Base-by-base conservation (phyloP, 2,329 filamentous ascomycete genomes). In the Ophiostoma himal-ulmi region DNA sequence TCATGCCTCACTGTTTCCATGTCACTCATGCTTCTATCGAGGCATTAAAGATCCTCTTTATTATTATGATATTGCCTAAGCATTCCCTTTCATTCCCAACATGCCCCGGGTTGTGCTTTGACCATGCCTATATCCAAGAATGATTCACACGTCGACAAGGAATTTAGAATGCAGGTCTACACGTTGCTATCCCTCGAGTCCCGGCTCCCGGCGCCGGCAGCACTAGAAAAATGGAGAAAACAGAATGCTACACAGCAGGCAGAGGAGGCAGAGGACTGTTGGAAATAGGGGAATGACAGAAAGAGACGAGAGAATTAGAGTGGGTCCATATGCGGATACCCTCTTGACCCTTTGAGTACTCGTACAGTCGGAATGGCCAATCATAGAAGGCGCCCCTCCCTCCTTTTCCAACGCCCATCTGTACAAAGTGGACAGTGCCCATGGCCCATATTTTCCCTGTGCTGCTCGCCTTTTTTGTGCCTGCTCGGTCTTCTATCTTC, bases 351-450 rank as follows among this genome's bases (percentile, higher is more conserved):
- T 30, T 39, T 20, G 36, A 41, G 62, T 1, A n/a, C 39, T 39
- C n/a, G 67, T 65, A 62, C 70, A 22, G 44, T 48, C 5, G 4
- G 17, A 30, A 52, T 20, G 5, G 67, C 70, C 70, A 71, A 71
- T 71, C 69, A 71, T 20, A 14, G 1, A 17, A 14, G 7, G 11
- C 20, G 30, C 41, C 60, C 68, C 60, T 68, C 71, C 57, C 37
- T 70, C 66, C 34, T 64, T 52, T 71, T 48, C 26, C 68, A 34
- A 68, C 62, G 48, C 64, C 57, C 66, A 57, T 68, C 69, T 17
- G 44, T 17, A 13, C 52, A 48, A 20, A 20, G 44, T 48, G 17
- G 44, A 48, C 57, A 17, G 57, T 34, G 57, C 22, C 57, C 57
- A 17, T 34, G 54, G 57, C 57, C 14, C 30, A n/a, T 14, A 30